phyloP scores from a whole-genome alignment of 768 basidiomycete species.

The Suillus alpinus region DNA sequence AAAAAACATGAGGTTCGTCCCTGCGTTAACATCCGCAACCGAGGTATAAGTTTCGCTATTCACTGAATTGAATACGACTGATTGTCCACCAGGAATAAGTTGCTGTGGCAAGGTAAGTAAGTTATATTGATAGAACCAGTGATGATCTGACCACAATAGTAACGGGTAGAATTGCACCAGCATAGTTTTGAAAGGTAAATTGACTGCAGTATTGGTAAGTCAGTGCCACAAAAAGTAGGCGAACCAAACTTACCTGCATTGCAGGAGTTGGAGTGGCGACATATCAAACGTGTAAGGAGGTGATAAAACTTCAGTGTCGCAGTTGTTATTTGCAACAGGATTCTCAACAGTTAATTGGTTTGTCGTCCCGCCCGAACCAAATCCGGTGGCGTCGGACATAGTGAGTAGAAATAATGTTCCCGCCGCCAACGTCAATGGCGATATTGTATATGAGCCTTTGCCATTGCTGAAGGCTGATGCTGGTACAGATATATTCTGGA shows the following conservation, averaged over 20 bases:
- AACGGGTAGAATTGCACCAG: slow-evolving; percentile 47
- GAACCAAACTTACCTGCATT: slow-evolving; percentile 50
- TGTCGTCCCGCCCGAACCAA: slow-evolving; percentile 61
- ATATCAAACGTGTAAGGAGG: slow-evolving; percentile 47
- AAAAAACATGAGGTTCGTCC: slow-evolving; percentile 56
- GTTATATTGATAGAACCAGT: background rate
- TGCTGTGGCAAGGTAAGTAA: slow-evolving; percentile 36
- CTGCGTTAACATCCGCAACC: slow-evolving; percentile 53
- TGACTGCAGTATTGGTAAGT: slow-evolving; percentile 31
- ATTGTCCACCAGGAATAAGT: slow-evolving; percentile 62
- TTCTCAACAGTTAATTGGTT: slow-evolving; percentile 45
- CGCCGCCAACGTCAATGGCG: slow-evolving; percentile 40
- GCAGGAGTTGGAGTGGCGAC: slow-evolving; percentile 45
- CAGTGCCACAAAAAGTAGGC: slow-evolving; percentile 3
- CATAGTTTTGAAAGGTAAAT: slow-evolving; percentile 48
- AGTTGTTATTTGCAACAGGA: slow-evolving; percentile 39
- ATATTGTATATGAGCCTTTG: slow-evolving; percentile 47
- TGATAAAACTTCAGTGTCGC: slow-evolving; percentile 46
- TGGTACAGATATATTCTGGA: slow-evolving; percentile 55
- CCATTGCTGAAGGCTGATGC: slow-evolving; percentile 49
- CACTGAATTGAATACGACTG: slow-evolving; percentile 40
- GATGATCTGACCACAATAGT: slow-evolving; percentile 44
- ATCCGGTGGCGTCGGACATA: slow-evolving; percentile 74
- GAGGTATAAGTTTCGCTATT: slow-evolving; percentile 42
- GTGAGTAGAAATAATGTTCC: slow-evolving; percentile 46